Conservation (phyloP, 1,284 basidiomycete genomes). For the Wallemia ichthyophaga region DNA sequence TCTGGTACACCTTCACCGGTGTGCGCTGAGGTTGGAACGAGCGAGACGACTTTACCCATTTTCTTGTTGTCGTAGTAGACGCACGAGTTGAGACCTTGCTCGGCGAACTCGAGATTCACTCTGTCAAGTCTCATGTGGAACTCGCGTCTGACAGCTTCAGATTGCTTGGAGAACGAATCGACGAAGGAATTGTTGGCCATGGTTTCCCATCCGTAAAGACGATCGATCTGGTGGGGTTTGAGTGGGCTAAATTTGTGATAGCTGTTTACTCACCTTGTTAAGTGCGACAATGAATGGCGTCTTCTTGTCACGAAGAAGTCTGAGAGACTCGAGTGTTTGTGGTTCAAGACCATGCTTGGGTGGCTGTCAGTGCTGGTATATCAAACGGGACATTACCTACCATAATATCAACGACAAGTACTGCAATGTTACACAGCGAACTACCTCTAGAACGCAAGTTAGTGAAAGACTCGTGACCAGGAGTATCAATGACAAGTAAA, state of each 20-base stretch:
- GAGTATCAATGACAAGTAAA: constrained; percentile 88
- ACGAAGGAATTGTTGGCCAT: constrained; percentile 76
- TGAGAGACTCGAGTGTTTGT: constrained; percentile 86
- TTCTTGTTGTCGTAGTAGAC: constrained; percentile 96
- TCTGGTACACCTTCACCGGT: constrained; percentile 99
- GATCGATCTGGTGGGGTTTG: constrained; percentile 41
- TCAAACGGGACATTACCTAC: constrained; percentile 15
- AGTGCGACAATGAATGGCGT: constrained; percentile 97
- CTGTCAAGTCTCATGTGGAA: constrained; percentile 68
- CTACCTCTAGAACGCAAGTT: constrained; percentile 88
- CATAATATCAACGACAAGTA: constrained; percentile 97
- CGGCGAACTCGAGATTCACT: constrained; percentile 74
- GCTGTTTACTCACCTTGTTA: constrained; percentile 36
- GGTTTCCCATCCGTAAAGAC: constrained; percentile 81
- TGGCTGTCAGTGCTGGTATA: constrained; percentile 3
- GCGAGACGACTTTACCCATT: constrained; percentile 71
- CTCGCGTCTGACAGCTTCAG: constrained; percentile 50
- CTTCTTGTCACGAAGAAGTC: constrained; percentile 70
- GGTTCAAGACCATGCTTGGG: constrained; percentile 73
- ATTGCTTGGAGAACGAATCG: constrained; percentile 68
- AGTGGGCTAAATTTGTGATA: neutral
- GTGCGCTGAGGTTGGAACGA: constrained; percentile 91
- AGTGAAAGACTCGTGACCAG: constrained; percentile 97
- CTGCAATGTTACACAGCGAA: constrained; percentile 94
- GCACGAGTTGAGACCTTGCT: constrained; percentile 84